These are phyloP conservation scores for Epichloe sylvatica DNA, from an alignment of 2,329 filamentous ascomycete genomes.

Conservation along the genomic window DNA sequence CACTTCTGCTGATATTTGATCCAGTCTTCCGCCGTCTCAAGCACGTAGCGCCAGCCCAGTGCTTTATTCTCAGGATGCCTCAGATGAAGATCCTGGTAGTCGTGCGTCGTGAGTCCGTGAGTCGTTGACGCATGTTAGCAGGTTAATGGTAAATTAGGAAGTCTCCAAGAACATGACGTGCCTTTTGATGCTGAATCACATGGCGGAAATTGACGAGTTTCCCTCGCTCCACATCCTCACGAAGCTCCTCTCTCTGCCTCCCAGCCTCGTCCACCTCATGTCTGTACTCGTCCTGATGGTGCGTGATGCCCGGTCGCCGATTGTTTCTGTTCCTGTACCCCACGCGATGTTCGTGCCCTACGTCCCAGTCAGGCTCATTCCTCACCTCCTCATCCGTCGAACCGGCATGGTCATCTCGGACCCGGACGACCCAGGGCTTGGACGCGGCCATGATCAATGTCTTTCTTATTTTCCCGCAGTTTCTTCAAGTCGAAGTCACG, in stretches of 20 bases:
- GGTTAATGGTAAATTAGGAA: no score
- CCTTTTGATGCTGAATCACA: not conserved
- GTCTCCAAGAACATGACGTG: not conserved
- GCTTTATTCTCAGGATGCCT: constrained; percentile 28
- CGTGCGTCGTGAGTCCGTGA: not conserved
- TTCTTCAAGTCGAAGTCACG: no score
- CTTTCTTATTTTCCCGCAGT: no score
- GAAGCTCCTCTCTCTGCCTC: not conserved
- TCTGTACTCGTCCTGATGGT: not conserved
- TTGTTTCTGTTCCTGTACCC: not conserved
- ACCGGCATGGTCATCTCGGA: not conserved
- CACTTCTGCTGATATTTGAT: constrained; percentile 34
- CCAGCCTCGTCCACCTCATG: not conserved
- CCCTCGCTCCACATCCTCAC: not conserved
- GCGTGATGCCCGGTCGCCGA: not conserved
- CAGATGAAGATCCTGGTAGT: constrained; percentile 27
- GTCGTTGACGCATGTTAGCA: not conserved
- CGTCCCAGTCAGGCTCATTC: not conserved
- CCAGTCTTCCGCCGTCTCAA: constrained; percentile 33
- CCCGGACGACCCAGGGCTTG: not conserved
- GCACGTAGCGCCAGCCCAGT: constrained; percentile 34
- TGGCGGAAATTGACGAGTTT: not conserved
- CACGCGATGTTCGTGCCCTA: not conserved
- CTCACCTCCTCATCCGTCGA: not conserved
- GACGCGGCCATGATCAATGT: not conserved